Percentiles rank a stretch among this genome's conserved stretches.
These are phyloP conservation scores for Cladorrhinum sp. DNA, from an alignment of 2,329 filamentous ascomycete genomes.

Conservation along the genomic window DNA sequence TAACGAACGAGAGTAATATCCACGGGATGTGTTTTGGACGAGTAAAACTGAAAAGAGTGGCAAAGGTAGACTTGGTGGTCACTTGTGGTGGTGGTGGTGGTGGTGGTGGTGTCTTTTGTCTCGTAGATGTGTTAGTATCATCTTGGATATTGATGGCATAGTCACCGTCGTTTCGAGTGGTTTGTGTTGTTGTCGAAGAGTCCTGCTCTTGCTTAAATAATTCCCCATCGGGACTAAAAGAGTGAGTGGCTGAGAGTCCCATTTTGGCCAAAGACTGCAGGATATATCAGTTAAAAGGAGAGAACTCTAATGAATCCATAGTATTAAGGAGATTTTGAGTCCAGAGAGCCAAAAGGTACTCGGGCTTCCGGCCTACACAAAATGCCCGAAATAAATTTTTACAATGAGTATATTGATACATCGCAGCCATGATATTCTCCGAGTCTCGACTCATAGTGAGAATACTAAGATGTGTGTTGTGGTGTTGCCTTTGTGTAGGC, in stretches of 20 bases:
- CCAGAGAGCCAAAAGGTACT: background rate
- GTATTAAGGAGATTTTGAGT: background rate
- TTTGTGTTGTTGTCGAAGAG: background rate
- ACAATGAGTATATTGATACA: background rate
- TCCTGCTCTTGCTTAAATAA: background rate
- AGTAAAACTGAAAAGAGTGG: slow-evolving; percentile 69
- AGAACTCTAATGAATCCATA: background rate
- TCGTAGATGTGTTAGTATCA: slow-evolving; percentile 8
- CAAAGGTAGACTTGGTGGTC: slow-evolving; percentile 23
- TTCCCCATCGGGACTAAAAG: background rate
- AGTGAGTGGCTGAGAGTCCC: slow-evolving; percentile 2
- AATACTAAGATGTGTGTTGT: background rate
- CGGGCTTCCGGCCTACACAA: background rate
- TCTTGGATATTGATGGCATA: slow-evolving; percentile 4
- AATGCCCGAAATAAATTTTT: background rate
- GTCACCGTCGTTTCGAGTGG: background rate
- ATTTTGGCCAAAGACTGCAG: background rate
- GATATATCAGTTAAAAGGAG: background rate
- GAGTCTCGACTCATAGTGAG: background rate
- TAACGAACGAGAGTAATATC: slow-evolving; percentile 52
- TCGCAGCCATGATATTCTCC: background rate
- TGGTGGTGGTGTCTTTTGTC: background rate
- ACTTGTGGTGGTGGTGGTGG: background rate
- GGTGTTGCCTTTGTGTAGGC: slow-evolving; percentile 19
- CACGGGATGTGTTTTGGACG: slow-evolving; percentile 55